Evolutionary conservation across 2,329 filamentous ascomycete species (phyloP).

Genomic region (Claviceps sp.): DNA sequence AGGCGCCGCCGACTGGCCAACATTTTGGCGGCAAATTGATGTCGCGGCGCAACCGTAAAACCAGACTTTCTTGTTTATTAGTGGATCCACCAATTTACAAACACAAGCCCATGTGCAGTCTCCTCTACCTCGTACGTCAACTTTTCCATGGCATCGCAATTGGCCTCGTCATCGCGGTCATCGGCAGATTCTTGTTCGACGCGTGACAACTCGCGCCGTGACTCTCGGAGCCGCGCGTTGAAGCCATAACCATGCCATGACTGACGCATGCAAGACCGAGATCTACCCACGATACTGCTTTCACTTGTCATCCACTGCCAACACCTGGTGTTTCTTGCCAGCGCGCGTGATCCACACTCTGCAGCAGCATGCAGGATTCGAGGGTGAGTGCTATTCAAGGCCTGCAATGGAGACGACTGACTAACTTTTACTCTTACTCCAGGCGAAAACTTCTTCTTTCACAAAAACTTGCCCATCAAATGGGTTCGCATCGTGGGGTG

Average conservation of each 20-base stretch:
- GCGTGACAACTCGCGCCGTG: neutral
- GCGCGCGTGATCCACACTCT: conserved; percentile 36
- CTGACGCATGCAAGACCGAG: conserved; percentile 18
- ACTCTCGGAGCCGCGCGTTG: neutral
- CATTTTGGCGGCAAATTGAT: too few species aligned
- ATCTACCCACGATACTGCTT: conserved; percentile 53
- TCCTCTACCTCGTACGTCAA: neutral
- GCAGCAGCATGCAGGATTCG: conserved; percentile 33
- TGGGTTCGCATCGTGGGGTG: conserved; percentile 61
- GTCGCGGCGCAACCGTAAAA: too few species aligned
- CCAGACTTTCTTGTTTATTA: neutral
- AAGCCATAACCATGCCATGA: conserved; percentile 35
- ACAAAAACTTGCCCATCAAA: conserved; percentile 61
- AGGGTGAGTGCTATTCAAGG: conserved; percentile 28
- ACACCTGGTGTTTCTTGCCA: conserved; percentile 44
- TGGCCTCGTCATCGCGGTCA: neutral
- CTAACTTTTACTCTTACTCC: neutral
- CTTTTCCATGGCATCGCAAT: neutral
- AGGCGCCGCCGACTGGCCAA: too few species aligned
- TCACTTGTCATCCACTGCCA: conserved; percentile 45
- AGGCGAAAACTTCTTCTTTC: conserved; percentile 49
- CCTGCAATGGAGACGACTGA: neutral
- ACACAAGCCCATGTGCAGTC: neutral
- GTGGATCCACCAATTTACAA: neutral
- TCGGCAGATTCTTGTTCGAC: neutral